Evolutionary conservation across 2,329 filamentous ascomycete genomes (phyloP).

Genomic region (Stagonosporopsis vannaccii): DNA sequence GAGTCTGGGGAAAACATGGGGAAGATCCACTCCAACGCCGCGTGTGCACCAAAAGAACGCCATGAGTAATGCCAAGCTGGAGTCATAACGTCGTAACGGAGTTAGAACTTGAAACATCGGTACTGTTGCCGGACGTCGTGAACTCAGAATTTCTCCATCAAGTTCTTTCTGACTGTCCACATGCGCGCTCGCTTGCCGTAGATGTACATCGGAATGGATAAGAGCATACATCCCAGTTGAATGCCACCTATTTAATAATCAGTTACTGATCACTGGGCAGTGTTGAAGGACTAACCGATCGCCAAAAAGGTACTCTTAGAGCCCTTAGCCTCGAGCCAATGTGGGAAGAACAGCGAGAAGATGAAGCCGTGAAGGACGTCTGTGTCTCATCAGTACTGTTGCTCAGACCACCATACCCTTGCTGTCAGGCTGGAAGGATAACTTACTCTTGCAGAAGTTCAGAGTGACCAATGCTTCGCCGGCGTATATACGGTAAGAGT

Average conservation of each 20-base stretch:
- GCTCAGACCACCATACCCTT: no score
- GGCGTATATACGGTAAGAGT: slow-evolving; percentile 91
- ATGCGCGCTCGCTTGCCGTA: slow-evolving; percentile 89
- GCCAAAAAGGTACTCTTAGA: slow-evolving; percentile 80
- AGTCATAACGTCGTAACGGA: slow-evolving; percentile 11
- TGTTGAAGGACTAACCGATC: slow-evolving; percentile 51
- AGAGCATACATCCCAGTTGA: slow-evolving; percentile 76
- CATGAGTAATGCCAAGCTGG: slow-evolving; percentile 21
- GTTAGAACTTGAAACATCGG: background rate
- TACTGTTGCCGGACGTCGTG: background rate
- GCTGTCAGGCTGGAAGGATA: background rate
- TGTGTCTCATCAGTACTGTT: slow-evolving; percentile 26
- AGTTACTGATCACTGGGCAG: background rate
- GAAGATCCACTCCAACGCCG: slow-evolving; percentile 9
- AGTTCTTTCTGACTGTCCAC: slow-evolving; percentile 88
- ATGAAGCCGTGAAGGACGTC: slow-evolving; percentile 88
- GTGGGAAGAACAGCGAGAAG: slow-evolving; percentile 75
- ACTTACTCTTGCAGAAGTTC: slow-evolving; percentile 85
- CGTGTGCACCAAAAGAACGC: slow-evolving; percentile 8
- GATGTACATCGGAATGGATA: slow-evolving; percentile 90
- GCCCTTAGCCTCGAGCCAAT: slow-evolving; percentile 79
- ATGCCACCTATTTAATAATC: slow-evolving; percentile 68
- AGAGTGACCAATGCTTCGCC: slow-evolving; percentile 93
- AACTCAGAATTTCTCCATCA: slow-evolving; percentile 78
- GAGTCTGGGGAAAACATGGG: slow-evolving; percentile 16